phyloP scores from a whole-genome alignment of 1,284 basidiomycete genomes.

The Tilletia caries region DNA sequence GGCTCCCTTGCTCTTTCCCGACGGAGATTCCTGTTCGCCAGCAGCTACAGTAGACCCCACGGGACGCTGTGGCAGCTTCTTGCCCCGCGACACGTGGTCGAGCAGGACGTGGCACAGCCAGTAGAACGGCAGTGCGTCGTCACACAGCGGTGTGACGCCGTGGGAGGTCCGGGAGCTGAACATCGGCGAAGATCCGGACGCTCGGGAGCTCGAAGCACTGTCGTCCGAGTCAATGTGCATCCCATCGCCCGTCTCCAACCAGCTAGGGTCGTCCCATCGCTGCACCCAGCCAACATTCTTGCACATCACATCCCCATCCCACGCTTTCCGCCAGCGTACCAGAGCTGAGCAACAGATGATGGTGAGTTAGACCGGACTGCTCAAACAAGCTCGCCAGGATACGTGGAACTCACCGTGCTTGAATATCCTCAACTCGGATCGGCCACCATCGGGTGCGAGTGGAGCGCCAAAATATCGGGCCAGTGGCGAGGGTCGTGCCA shows the following conservation, averaged over 20 bases:
- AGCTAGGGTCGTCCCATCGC: slow-evolving; percentile 11
- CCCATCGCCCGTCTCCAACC: not conserved
- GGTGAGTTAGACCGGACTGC: too few relatives aligned
- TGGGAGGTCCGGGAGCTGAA: slow-evolving; percentile 41
- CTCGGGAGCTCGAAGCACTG: not conserved
- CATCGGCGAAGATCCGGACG: slow-evolving; percentile 16
- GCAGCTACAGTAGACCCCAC: not conserved
- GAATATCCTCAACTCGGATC: slow-evolving; percentile 25
- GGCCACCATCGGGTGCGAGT: not conserved
- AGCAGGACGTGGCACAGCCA: slow-evolving; percentile 44
- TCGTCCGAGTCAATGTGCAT: slow-evolving; percentile 7
- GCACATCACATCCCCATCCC: slow-evolving; percentile 38
- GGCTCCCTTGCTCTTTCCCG: not conserved
- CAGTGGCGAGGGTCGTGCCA: slow-evolving; percentile 30
- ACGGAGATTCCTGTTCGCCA: not conserved
- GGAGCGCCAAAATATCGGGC: slow-evolving; percentile 22
- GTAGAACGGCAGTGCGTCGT: slow-evolving; percentile 44
- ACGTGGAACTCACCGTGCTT: slow-evolving; percentile 20
- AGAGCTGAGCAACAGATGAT: slow-evolving; percentile 24
- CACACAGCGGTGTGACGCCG: slow-evolving; percentile 38
- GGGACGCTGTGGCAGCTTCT: not conserved
- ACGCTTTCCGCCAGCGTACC: slow-evolving; percentile 37
- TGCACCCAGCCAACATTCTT: slow-evolving; percentile 14
- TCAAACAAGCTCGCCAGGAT: too few relatives aligned
- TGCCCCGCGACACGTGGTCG: slow-evolving; percentile 24